These are phyloP conservation scores for Garcia nutans DNA, from an alignment of 345 rosid species.

Conservation along the genomic window DNA sequence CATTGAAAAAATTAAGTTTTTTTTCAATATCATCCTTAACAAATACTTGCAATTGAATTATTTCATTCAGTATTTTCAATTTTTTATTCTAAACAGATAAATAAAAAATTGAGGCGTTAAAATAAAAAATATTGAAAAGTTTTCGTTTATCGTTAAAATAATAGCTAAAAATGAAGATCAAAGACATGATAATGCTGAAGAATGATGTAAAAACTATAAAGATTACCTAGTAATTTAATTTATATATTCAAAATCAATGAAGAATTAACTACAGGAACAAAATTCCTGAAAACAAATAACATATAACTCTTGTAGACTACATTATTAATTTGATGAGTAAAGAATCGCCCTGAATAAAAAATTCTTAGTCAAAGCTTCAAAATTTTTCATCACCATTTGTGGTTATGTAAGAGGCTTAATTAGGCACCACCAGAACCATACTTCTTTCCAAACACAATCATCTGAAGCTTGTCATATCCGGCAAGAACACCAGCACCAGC, in stretches of 20 bases:
- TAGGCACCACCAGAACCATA: conserved; percentile 34
- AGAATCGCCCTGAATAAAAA: neutral
- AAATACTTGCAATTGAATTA: too few species aligned
- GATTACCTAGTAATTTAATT: too few species aligned
- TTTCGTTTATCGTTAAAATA: too few species aligned
- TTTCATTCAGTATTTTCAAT: too few species aligned
- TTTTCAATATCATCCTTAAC: too few species aligned
- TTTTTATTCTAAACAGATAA: too few species aligned
- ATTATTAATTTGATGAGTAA: neutral
- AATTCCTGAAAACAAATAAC: neutral
- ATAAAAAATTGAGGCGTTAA: too few species aligned
- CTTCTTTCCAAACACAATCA: conserved; percentile 36
- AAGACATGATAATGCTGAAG: too few species aligned
- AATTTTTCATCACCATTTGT: conserved; percentile 6
- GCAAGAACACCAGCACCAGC: conserved; percentile 40
- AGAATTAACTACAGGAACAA: neutral
- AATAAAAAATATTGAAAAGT: too few species aligned
- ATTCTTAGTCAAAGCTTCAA: neutral
- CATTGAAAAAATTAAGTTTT: too few species aligned
- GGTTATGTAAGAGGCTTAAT: neutral
- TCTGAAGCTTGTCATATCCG: conserved; percentile 36
- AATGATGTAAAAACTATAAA: too few species aligned
- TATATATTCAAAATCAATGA: neutral
- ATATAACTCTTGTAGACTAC: neutral
- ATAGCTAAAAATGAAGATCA: too few species aligned